Base-by-base conservation (phyloP, 306 rosid species). In the Citrullus amarus region DNA sequence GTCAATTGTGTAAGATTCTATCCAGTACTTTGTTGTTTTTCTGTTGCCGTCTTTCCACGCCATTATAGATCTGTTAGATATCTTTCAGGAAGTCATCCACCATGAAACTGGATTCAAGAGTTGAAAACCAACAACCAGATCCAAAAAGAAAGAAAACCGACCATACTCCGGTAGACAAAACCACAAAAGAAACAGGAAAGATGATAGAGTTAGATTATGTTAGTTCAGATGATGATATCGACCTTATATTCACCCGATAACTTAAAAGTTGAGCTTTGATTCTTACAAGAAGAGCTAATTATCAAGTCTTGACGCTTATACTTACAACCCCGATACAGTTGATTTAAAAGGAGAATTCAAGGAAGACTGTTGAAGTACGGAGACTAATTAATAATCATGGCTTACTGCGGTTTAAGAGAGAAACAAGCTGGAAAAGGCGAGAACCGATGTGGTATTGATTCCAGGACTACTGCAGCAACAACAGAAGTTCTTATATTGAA, bases 201-300 rank as follows among this genome's bases (percentile, higher is more conserved):
- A 85, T 95, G 97, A 90, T 89, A 59, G 93, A 92, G 79, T 81
- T 95, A 59, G 93, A 86, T 78, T 63, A 81, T 86, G 78, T 88
- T 69, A 95, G 96, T 80, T 95, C 99, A 2, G 97, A 90, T 54
- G 99, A 92, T 28, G 98, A 86, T 74, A 34, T 53, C 91, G 82
- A 87, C 76, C 71, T 80, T 80, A 20, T 22, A 55, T n/a, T 73
- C 85, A 74, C 57, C 63, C 50, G 71, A 73, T 70, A 41, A 66
- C 41, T 77, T 58, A 76, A 76, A 15, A 6, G 5, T 30, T 1
- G 78, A 72, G 77, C 44, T 30, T 72, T 25, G 43, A 28, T 72
- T 72, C 57, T 70, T 48, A 14, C 76, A 70, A 70, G 8, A 2
- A 63, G 10, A 18, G 61, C 38, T 6, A 6, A 6, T 22, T 7